These are phyloP conservation scores for Hevea brasiliensis DNA, from an alignment of 345 rosid species.

Conservation along the genomic window DNA sequence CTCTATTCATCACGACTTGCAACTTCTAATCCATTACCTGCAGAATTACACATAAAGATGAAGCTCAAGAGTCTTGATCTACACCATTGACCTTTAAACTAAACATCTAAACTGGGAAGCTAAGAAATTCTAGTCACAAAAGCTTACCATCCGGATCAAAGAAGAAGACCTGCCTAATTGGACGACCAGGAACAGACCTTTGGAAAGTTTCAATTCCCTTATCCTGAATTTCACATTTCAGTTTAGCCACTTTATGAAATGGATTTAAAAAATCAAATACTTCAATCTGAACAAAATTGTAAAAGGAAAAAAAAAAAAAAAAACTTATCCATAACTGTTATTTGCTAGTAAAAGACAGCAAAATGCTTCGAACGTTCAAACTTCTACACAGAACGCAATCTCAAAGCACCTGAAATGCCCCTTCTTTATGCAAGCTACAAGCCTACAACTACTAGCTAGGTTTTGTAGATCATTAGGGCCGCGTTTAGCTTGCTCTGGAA, in stretches of 20 bases:
- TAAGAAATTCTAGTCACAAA: background rate
- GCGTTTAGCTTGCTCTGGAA: too few species aligned
- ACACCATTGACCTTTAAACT: background rate
- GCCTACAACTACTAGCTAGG: background rate
- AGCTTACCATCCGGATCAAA: slow-evolving; percentile 87
- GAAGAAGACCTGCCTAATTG: slow-evolving; percentile 86
- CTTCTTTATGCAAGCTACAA: background rate
- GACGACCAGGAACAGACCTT: slow-evolving; percentile 61
- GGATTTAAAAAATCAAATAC: background rate
- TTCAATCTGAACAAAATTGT: background rate
- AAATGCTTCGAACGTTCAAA: background rate
- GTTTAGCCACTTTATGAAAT: background rate
- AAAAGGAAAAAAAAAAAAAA: background rate
- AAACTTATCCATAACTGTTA: background rate
- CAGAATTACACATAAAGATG: background rate
- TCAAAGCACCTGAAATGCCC: background rate
- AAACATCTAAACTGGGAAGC: background rate
- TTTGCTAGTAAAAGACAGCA: background rate
- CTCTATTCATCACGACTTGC: slow-evolving; percentile 48
- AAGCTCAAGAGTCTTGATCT: background rate
- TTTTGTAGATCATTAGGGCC: background rate
- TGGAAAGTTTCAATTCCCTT: slow-evolving; percentile 74
- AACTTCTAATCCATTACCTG: slow-evolving; percentile 95
- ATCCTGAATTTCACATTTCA: slow-evolving; percentile 43
- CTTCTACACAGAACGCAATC: too few species aligned